Evolutionary conservation across 2,329 filamentous ascomycete species (phyloP).

Genomic region (Tolypocladium capitatum): DNA sequence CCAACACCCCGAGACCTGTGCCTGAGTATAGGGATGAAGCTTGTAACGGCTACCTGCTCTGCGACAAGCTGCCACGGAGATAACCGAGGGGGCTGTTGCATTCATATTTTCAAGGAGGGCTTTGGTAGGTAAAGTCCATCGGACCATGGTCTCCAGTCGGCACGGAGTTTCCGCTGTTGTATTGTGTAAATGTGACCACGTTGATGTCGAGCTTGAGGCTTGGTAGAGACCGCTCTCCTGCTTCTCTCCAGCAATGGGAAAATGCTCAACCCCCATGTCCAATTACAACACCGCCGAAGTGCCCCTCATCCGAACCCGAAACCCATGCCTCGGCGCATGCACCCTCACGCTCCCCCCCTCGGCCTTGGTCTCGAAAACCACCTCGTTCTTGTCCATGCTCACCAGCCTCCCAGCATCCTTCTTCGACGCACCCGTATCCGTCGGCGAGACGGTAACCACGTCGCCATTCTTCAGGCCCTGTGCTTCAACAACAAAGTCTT

Average conservation of each 20-base stretch:
- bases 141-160: background rate
- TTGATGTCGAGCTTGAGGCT: background rate
- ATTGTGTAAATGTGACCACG: background rate
- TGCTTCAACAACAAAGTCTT: conserved; percentile 32
- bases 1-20: background rate
- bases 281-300: background rate
- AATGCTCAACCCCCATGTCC: background rate
- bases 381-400: conserved; percentile 36
- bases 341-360: conserved; percentile 33
- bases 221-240: background rate
- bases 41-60: background rate
- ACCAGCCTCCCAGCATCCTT: conserved; percentile 45
- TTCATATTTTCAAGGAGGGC: background rate
- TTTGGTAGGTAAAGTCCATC: background rate
- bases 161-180: too few relatives aligned
- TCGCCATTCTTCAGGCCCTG: conserved; percentile 39
- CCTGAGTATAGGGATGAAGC: background rate
- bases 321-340: conserved; percentile 49
- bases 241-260: background rate
- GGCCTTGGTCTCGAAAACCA: conserved; percentile 40
- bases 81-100: too few relatives aligned
- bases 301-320: conserved; percentile 27
- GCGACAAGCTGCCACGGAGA: too few relatives aligned
- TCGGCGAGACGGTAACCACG: conserved; percentile 45
- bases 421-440: conserved; percentile 46